Percentiles rank a stretch among this genome's conserved stretches.
Conservation (phyloP, 225 moss, liverwort and hornwort species). For the Marchantia polymorpha region DNA sequence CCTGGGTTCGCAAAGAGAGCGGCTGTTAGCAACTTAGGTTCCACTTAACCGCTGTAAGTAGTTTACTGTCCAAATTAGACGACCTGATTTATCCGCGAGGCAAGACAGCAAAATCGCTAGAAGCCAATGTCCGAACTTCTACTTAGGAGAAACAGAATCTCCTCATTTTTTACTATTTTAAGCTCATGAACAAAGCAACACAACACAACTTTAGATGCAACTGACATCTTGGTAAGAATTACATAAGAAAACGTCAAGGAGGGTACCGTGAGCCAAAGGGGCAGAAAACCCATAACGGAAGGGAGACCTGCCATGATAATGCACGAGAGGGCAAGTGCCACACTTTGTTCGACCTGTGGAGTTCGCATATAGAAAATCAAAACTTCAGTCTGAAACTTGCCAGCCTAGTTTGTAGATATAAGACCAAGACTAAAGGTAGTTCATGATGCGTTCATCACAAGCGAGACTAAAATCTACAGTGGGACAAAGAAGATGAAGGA, state of each 20-base stretch:
- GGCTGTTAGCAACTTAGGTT: background rate
- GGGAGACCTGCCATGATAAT: constrained; percentile 83
- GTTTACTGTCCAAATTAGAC: background rate
- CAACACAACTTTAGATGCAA: background rate
- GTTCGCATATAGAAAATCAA: background rate
- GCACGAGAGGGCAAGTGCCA: constrained; percentile 81
- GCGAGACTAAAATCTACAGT: background rate
- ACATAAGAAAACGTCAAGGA: background rate
- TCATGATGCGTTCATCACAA: background rate
- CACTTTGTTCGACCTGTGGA: constrained; percentile 93
- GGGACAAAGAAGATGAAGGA: background rate
- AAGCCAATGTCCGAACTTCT: background rate
- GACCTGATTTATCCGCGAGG: background rate
- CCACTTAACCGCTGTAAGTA: background rate
- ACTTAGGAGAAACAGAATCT: background rate
- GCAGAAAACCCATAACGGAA: constrained; percentile 82
- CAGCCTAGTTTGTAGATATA: background rate
- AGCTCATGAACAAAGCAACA: too few species aligned
- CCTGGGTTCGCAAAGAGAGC: constrained; percentile 40
- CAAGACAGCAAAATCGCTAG: background rate
- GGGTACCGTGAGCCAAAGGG: constrained; percentile 93
- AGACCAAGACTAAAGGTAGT: background rate
- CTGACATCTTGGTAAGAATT: background rate
- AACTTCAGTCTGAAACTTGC: background rate
- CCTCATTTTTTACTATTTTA: too few species aligned